These are phyloP conservation scores for Gentiana macrophylla DNA, from an alignment of 257 asterid genomes.

Conservation along the genomic window DNA sequence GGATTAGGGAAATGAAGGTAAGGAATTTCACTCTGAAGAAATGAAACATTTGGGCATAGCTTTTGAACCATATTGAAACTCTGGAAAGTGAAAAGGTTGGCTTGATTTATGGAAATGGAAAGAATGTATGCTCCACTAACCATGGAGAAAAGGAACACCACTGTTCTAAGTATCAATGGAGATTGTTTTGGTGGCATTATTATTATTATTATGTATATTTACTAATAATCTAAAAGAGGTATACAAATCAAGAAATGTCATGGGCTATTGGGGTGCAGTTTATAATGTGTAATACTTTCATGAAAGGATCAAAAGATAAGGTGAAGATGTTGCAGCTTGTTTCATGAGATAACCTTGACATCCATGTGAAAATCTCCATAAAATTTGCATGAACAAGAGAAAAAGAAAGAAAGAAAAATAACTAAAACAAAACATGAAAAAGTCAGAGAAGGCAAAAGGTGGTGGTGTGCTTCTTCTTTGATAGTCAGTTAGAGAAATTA, in stretches of 20 bases:
- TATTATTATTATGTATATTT: conserved; percentile 6
- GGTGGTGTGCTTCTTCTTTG: not conserved
- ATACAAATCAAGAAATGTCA: not conserved
- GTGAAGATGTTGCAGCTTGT: conserved; percentile 1
- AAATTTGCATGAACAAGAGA: conserved; percentile 3
- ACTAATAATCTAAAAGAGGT: not conserved
- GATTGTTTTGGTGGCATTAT: conserved; percentile 37
- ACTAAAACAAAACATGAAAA: too few relatives aligned
- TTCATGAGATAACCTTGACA: conserved; percentile 25
- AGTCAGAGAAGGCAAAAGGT: not conserved
- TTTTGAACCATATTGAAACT: conserved; percentile 20
- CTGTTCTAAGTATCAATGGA: conserved; percentile 33
- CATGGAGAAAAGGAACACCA: conserved; percentile 34
- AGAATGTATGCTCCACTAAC: conserved; percentile 46
- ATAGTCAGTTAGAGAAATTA: conserved; percentile 24
- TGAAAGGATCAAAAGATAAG: not conserved
- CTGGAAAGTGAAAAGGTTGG: conserved; percentile 16
- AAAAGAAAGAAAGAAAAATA: not conserved
- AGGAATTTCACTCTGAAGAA: conserved; percentile 29
- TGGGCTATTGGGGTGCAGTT: too few relatives aligned
- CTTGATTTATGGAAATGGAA: conserved; percentile 37
- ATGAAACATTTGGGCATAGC: conserved; percentile 23
- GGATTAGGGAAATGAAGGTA: conserved; percentile 64
- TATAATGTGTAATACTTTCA: too few relatives aligned
- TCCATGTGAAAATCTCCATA: conserved; percentile 41